Percentiles rank a stretch among this genome's conserved stretches.
Evolutionary conservation across 331 rosid genomes (phyloP).

Genomic region (Malus hybrid): DNA sequence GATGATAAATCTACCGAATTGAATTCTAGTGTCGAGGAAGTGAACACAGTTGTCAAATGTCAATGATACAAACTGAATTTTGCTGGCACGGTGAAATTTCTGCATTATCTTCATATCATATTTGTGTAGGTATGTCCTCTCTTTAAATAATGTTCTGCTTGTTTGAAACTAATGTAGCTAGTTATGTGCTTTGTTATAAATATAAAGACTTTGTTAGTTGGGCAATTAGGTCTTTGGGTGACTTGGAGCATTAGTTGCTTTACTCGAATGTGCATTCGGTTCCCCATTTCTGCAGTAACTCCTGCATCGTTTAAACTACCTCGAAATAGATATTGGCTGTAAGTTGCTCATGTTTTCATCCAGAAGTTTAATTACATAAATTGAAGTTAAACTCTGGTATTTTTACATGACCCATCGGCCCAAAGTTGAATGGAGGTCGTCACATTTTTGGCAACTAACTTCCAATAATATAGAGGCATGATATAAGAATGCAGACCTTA

Average conservation of each 20-base stretch:
- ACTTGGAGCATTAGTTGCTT: not conserved
- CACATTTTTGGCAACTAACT: not conserved
- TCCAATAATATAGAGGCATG: not conserved
- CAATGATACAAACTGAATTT: slow-evolving; percentile 10
- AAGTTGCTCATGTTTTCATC: not conserved
- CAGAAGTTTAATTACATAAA: not conserved
- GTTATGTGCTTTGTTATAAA: slow-evolving; percentile 8
- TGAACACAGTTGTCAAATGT: slow-evolving; percentile 20
- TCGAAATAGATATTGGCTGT: not conserved
- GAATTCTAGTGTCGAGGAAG: slow-evolving; percentile 29
- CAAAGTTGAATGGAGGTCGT: not conserved
- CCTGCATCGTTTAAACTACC: not conserved
- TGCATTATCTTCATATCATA: not conserved
- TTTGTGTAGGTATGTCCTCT: slow-evolving; percentile 12
- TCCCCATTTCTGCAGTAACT: not conserved
- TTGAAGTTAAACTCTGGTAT: not conserved
- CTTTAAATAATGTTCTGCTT: slow-evolving; percentile 1
- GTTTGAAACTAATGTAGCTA: slow-evolving; percentile 3
- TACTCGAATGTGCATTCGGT: not conserved
- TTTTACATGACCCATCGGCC: not conserved
- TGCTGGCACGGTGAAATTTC: not conserved
- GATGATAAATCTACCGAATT: slow-evolving; percentile 35
- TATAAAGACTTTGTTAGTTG: not conserved
- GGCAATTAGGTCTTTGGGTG: not conserved
- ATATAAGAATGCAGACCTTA: not conserved